These are phyloP conservation scores for Aeschynomene evenia DNA, from an alignment of 306 rosid genomes.

Conservation along the genomic window DNA sequence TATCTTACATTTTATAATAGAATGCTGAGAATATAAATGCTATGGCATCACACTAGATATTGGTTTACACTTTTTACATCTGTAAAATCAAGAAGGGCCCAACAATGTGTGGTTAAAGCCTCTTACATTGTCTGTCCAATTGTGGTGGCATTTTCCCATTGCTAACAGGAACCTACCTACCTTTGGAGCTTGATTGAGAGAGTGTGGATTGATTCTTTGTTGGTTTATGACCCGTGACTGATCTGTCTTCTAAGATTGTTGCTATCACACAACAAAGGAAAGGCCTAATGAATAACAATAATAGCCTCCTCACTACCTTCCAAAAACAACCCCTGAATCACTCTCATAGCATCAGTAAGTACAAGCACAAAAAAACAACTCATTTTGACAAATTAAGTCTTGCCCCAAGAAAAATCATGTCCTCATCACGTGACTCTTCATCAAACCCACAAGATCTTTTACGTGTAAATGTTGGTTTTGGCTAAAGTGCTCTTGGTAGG, in stretches of 20 bases:
- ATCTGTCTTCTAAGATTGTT: constrained; percentile 17
- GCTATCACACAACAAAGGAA: constrained; percentile 31
- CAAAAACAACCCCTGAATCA: constrained; percentile 35
- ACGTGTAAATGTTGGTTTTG: neutral
- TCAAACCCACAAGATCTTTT: constrained; percentile 1
- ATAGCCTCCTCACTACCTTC: constrained; percentile 38
- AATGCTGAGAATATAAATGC: no score
- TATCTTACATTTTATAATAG: no score
- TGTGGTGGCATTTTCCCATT: constrained; percentile 12
- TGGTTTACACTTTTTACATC: constrained; percentile 5
- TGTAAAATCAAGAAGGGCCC: constrained; percentile 17
- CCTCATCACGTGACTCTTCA: constrained; percentile 31
- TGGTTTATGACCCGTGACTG: constrained; percentile 46
- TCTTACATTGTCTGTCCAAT: neutral
- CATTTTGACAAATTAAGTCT: constrained; percentile 18
- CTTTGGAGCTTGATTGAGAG: constrained; percentile 20
- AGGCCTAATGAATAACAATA: no score
- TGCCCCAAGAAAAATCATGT: neutral
- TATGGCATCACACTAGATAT: no score
- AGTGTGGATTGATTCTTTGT: constrained; percentile 5
- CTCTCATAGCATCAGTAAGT: constrained; percentile 10
- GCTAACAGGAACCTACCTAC: constrained; percentile 20
- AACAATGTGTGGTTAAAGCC: constrained; percentile 32
- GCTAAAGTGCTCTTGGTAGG: no score
- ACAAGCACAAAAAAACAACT: constrained; percentile 39